Base-by-base conservation (phyloP, 495 filamentous ascomycete genomes). In the Hapsidospora chrysogenum region DNA sequence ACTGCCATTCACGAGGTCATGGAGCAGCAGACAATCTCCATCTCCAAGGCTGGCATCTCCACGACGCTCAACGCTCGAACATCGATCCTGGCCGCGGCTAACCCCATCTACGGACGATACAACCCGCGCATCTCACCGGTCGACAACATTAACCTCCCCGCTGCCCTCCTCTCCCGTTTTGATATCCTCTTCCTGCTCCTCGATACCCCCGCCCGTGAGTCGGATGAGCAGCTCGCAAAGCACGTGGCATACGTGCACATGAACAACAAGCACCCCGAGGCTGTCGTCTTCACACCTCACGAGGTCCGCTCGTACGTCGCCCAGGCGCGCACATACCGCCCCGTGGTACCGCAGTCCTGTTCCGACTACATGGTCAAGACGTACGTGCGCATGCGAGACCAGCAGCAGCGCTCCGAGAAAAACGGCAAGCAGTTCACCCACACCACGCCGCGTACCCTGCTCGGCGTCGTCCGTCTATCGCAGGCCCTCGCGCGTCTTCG, bases 1-100 rank as follows among this genome's bases (percentile, higher is more conserved):
- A 96, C 89, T 0, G 92, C 92, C 19, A 96, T 97, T 50, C 89
- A 97, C 68, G 89, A 97, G 74, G 89, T 97, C 20, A 97, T 97
- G 89, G 89, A 97, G 50, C 89, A 97, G 52, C 89, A 97, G 57
- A 97, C 89, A 33, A 97, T 97, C 38, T 92, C 83, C 37, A 96
- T 97, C 44, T 93, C 86, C 43, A 97, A 97, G 64, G 89, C 89
- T 13, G 89, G 89, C 41, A 97, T 97, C 53, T 89, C 74, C 29
- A 97, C 89, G 9, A 86, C 86, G 0, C 72, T 97, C 25, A 97
- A 97, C 48, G 89, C 89, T 2, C 79, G 89, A 31, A 94, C 89
- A 10, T 92, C 89, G 0, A 96, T 97, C 49, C 72, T 97, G n/a
- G 92, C 89, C 1, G 89, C 89, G 9, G 89, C 89, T 39, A 97